A percentile compares a stretch with the other conserved stretches of the same genome.
Conservation (phyloP, 139 green algal species). For the Volvox reticuliferus region DNA sequence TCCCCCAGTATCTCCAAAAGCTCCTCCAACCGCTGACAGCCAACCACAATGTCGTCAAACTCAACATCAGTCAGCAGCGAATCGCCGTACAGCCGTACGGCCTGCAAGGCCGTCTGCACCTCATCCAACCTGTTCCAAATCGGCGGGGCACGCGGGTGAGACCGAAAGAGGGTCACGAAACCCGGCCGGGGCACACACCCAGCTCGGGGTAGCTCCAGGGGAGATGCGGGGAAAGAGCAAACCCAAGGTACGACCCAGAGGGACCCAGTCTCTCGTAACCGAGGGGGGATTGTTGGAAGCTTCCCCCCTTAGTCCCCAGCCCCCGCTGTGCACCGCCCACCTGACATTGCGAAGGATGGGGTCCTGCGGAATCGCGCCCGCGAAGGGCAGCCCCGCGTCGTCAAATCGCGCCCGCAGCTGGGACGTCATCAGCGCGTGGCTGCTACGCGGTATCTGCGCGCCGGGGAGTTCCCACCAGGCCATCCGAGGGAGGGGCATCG, state of each 20-base stretch:
- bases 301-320: neutral
- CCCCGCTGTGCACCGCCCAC: slow-evolving; percentile 36
- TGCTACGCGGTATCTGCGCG: slow-evolving; percentile 22
- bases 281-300: too few relatives aligned
- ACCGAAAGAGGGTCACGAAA: too few relatives aligned
- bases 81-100: slow-evolving; percentile 69
- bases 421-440: neutral
- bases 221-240: too few relatives aligned
- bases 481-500: too few relatives aligned
- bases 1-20: slow-evolving; percentile 61
- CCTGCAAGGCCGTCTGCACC: slow-evolving; percentile 67
- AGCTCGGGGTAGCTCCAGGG: too few relatives aligned
- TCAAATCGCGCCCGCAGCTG: slow-evolving; percentile 8
- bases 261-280: too few relatives aligned
- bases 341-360: slow-evolving; percentile 65
- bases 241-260: too few relatives aligned
- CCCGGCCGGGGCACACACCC: too few relatives aligned
- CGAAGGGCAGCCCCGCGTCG: slow-evolving; percentile 64
- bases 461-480: too few relatives aligned
- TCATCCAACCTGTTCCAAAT: slow-evolving; percentile 77
- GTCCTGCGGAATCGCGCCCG: slow-evolving; percentile 73
- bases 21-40: slow-evolving; percentile 61
- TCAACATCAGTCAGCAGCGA: slow-evolving; percentile 64
- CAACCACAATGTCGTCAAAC: slow-evolving; percentile 64
- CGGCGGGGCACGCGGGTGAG: too few relatives aligned